Conservation (phyloP, 306 rosid species). For the Medicago arabica region DNA sequence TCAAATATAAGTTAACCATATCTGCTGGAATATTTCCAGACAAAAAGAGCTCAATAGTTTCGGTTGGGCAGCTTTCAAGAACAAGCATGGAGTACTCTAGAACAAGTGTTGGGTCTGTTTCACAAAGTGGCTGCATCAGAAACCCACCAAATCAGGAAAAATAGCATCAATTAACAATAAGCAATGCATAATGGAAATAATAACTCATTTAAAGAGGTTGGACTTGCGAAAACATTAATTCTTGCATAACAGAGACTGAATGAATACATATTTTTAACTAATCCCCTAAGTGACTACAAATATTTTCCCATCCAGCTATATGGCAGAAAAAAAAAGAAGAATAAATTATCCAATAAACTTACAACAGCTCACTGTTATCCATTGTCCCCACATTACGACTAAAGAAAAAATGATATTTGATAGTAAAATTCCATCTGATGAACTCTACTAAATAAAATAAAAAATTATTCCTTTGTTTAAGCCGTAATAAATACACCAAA, state of each 20-base stretch:
- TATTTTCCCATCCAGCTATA: neutral
- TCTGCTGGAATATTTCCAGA: constrained; percentile 98
- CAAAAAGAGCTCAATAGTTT: constrained; percentile 93
- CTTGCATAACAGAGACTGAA: neutral
- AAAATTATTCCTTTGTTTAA: constrained; percentile 17
- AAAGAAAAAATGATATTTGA: constrained; percentile 5
- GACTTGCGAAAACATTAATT: neutral
- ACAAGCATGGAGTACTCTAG: constrained; percentile 92
- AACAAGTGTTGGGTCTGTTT: constrained; percentile 86
- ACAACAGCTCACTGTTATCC: neutral
- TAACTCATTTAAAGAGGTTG: neutral
- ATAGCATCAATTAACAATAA: constrained; percentile 15
- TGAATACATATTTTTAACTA: neutral
- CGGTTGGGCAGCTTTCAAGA: constrained; percentile 94
- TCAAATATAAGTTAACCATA: constrained; percentile 93
- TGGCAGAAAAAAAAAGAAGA: neutral
- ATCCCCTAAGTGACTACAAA: constrained; percentile 18
- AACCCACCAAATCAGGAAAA: constrained; percentile 44
- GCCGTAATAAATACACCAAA: constrained; percentile 24
- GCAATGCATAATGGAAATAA: constrained; percentile 18
- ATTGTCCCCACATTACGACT: neutral
- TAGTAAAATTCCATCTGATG: neutral
- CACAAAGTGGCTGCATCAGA: constrained; percentile 89
- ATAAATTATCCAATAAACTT: constrained; percentile 26
- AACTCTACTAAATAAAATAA: constrained; percentile 12